Base-by-base conservation (phyloP, 2,329 filamentous ascomycete species). In the Ceratocystis variospora region DNA sequence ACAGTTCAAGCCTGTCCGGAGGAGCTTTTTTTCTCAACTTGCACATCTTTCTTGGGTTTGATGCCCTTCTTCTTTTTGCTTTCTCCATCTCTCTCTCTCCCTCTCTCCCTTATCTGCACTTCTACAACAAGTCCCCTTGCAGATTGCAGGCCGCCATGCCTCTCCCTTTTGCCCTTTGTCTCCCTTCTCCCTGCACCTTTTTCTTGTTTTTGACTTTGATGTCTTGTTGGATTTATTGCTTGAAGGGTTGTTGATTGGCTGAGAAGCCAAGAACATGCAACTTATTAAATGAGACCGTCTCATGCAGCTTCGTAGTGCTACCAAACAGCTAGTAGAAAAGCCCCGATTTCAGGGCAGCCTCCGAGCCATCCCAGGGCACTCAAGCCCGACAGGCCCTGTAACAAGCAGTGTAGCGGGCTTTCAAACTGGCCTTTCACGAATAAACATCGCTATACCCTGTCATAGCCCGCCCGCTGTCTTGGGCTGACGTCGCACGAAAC, bases 1-100 rank as follows among this genome's bases (percentile, higher is more conserved):
- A 68, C 66, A 68, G 66, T 68, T 68, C 66, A 68, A 68, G 66
- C 66, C 66, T 68, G 66, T 68, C 66, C 66, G 66, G 66, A 63
- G 66, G 66, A 66, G 66, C 8, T 33, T 50, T 22, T 3, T 17
- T 19, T 59, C 55, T 19, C 0, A 17, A 19, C 45, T n/a, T 48
- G 15, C n/a, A 1, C 17, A 17, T 50, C 19, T 50, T 50, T 22
- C 46, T 50, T 5, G 45, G 8, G 3, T 22, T 50, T 22, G 3
- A 0, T 19, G 7, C 46, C 19, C 8, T 22, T 1, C 8, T 53
- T 28, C 15, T 53, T 25, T 28, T 15, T 8, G 15, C 48, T 15
- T 10, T 17, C 19, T 53, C 48, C 3, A 25, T 25, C 22, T 25
- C 22, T 25, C 22, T 25, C 48, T 53, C 45, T n/a, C 44, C 7